Evolutionary conservation across 805 yeast species (phyloP), one percentile per base, ranked within the genome.

Genomic region (Yarrowia sp.): DNA sequence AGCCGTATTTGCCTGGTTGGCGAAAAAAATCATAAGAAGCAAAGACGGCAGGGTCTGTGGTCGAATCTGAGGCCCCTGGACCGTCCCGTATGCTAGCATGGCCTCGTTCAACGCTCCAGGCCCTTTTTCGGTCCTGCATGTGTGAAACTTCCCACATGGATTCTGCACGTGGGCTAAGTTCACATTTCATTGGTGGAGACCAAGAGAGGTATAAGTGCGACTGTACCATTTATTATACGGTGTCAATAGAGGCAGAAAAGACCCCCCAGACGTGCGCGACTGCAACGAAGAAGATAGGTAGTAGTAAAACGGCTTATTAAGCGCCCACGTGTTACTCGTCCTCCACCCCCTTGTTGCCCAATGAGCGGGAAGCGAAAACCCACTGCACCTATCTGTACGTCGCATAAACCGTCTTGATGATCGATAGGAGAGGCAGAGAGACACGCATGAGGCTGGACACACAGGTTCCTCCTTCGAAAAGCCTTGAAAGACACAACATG

Each of bases 111-210:
- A n/a, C 40, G 40, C 22, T 16, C 58, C 43, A 36, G 26, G 58
- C 58, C 2, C 43, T 12, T 12, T 36, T 53, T 26, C 11, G 42
- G 50, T 43, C 52, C 65, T 59, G 65, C 65, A 59, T 35, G 52
- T 59, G 35, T 45, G 65, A 59, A 59, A 36, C 65, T 59, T 45
- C 65, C 36, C 65, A 59, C 65, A 59, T 59, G 65, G 65, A 59
- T 59, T 59, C 65, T 59, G 65, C 65, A 59, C 65, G 65, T 59
- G 65, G 52, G 22, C 52, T 10, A 59, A 59, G 42, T 59, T 59
- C 65, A 16, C 65, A 35, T 59, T 35, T 43, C 65, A 59, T 59
- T 43, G 52, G 65, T 59, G 42, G 65, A 35, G 14, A 36, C 38
- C 10, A 3, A 3, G 19, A 4, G 5, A 35, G 42, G 36, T 32